Evolutionary conservation across 139 green algal genomes (phyloP).

Genomic region (Haematococcus sp.): DNA sequence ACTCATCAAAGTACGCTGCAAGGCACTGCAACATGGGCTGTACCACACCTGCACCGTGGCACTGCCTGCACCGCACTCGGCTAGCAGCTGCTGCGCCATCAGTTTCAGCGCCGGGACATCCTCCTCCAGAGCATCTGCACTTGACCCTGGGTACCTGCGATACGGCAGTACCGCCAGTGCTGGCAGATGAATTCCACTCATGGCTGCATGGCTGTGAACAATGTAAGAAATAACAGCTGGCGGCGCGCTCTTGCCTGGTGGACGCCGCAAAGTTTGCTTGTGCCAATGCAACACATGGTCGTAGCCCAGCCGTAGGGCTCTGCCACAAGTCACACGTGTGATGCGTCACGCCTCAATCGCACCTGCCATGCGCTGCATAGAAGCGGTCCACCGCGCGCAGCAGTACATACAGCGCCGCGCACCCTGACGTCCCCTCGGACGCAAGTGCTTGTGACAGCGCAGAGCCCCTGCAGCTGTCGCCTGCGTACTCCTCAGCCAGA

Average conservation of each 20-base stretch:
- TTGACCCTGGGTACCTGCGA: slow-evolving; percentile 24
- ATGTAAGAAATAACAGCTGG: too few species aligned
- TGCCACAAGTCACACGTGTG: too few species aligned
- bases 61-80: slow-evolving; percentile 14
- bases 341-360: too few species aligned
- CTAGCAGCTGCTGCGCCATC: slow-evolving; percentile 28
- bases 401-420: slow-evolving; percentile 77
- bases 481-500: slow-evolving; percentile 54
- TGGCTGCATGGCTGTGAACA: too few species aligned
- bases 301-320: too few species aligned
- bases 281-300: too few species aligned
- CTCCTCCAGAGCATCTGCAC: slow-evolving; percentile 50
- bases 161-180: not conserved
- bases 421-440: slow-evolving; percentile 16
- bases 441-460: slow-evolving; percentile 10
- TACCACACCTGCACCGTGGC: slow-evolving; percentile 22
- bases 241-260: too few species aligned
- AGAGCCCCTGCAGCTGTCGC: not conserved
- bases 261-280: too few species aligned
- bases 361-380: slow-evolving; percentile 18
- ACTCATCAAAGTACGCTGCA: too few species aligned
- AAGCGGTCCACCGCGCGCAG: slow-evolving; percentile 79
- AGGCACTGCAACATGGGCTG: not conserved
- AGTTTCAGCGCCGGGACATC: slow-evolving; percentile 74
- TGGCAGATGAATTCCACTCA: too few species aligned